Conservation (phyloP, 2,329 filamentous ascomycete genomes). For the Gaeumannomyces tritici region DNA sequence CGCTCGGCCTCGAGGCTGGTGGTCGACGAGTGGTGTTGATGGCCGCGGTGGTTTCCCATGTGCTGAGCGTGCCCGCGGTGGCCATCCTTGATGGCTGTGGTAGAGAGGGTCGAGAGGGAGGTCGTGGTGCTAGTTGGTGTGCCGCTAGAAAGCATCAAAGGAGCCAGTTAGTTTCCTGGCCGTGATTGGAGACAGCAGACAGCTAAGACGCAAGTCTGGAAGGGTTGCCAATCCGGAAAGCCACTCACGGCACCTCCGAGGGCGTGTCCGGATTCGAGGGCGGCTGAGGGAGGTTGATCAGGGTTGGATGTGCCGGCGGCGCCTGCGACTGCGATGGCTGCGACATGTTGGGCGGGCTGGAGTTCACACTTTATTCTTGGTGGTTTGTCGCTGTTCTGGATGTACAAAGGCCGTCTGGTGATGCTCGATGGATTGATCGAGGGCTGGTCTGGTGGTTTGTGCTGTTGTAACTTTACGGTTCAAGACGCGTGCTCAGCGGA, state of each 20-base stretch:
- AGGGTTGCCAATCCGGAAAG: conserved; percentile 1
- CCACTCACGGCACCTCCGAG: conserved; percentile 76
- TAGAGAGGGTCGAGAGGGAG: conserved; percentile 83
- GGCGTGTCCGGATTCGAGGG: conserved; percentile 78
- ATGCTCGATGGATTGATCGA: background rate
- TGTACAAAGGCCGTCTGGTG: background rate
- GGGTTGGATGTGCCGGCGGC: conserved; percentile 41
- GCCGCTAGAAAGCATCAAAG: conserved; percentile 45
- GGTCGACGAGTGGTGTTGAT: conserved; percentile 51
- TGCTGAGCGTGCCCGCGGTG: conserved; percentile 72
- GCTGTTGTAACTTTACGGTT: background rate
- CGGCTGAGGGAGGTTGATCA: conserved; percentile 78
- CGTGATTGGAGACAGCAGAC: background rate
- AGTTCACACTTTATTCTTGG: background rate
- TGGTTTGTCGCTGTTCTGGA: background rate
- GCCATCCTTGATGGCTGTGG: conserved; percentile 92
- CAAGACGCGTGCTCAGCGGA: background rate
- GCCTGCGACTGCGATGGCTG: conserved; percentile 11
- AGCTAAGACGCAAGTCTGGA: conserved; percentile 6
- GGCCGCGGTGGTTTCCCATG: conserved; percentile 43
- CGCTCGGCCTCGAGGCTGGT: conserved; percentile 83
- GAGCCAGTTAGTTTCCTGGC: conserved; percentile 5
- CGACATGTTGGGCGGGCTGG: conserved; percentile 14
- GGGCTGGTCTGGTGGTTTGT: background rate
- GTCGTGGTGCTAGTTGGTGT: conserved; percentile 91